phyloP scores from a whole-genome alignment of 495 filamentous ascomycete species.

The Aspergillus nanangensis region DNA sequence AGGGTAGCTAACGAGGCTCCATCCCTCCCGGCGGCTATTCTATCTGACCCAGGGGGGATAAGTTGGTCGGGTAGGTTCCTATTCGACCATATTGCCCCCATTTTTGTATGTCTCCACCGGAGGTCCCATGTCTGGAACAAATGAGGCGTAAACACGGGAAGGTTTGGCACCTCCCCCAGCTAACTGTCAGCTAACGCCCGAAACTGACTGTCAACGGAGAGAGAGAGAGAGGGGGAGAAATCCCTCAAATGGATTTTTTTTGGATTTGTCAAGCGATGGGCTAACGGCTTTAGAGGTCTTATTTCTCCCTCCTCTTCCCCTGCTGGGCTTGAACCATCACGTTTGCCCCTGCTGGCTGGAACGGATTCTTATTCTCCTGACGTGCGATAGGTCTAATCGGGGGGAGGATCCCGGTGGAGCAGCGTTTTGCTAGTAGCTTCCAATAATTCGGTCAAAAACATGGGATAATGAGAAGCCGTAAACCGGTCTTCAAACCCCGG shows the following conservation, averaged over 20 bases:
- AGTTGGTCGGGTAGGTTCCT: conserved; percentile 6
- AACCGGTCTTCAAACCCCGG: too few species aligned
- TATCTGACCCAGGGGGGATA: too few species aligned
- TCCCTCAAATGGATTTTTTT: not conserved
- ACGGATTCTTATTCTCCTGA: conserved; percentile 10
- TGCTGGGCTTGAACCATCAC: too few species aligned
- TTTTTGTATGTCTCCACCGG: conserved; percentile 1
- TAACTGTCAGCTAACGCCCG: conserved; percentile 2
- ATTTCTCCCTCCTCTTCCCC: too few species aligned
- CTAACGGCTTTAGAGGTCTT: too few species aligned
- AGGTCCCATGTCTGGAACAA: conserved; percentile 6
- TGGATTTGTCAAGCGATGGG: too few species aligned
- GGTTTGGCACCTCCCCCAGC: conserved; percentile 4
- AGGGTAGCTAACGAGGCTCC: too few species aligned
- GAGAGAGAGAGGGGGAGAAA: not conserved
- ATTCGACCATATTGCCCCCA: conserved; percentile 4
- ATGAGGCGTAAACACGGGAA: conserved; percentile 11
- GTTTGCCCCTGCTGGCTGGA: too few species aligned
- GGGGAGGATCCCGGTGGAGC: not conserved
- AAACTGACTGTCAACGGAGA: not conserved
- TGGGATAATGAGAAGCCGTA: too few species aligned
- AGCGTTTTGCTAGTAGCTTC: not conserved
- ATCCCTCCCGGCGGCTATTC: conserved; percentile 9
- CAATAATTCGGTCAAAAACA: too few species aligned
- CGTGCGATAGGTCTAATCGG: conserved; percentile 8